Evolutionary conservation across 2,329 filamentous ascomycete species (phyloP).

Genomic region (Lasiodiplodia sp.): DNA sequence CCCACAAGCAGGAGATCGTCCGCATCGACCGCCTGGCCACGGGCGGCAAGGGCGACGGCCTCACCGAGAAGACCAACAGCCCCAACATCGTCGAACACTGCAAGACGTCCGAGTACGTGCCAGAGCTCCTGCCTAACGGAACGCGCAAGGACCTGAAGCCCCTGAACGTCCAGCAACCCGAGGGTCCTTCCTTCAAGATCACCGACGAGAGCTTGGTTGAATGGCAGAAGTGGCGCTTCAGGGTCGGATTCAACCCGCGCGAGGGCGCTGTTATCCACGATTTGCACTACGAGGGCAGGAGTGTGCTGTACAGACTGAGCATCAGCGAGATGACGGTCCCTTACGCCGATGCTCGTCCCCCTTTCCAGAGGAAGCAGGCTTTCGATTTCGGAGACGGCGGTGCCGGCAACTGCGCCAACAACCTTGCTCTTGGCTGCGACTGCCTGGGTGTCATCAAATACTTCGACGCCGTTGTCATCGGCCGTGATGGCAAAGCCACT

Average conservation of each 20-base stretch:
- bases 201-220: constrained; percentile 52
- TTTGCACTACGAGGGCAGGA: constrained; percentile 70
- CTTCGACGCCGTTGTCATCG: constrained; percentile 64
- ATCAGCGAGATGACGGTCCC: constrained; percentile 68
- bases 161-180: constrained; percentile 74
- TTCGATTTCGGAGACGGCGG: constrained; percentile 77
- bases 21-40: constrained; percentile 48
- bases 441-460: constrained; percentile 73
- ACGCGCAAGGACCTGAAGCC: constrained; percentile 63
- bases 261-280: constrained; percentile 75
- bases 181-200: constrained; percentile 71
- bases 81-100: constrained; percentile 57
- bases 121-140: constrained; percentile 49
- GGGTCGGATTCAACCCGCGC: constrained; percentile 49
- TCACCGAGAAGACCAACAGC: constrained; percentile 49
- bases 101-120: constrained; percentile 58
- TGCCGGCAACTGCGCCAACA: constrained; percentile 71
- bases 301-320: constrained; percentile 71
- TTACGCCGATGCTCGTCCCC: constrained; percentile 53
- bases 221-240: constrained; percentile 57
- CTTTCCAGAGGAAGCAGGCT: constrained; percentile 73
- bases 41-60: constrained; percentile 46
- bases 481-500: constrained; percentile 62
- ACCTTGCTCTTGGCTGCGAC: constrained; percentile 71
- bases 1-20: constrained; percentile 44